Evolutionary conservation across 768 basidiomycete genomes (phyloP), one percentile per base, ranked within the genome.

Genomic region (Serendipita sp.): DNA sequence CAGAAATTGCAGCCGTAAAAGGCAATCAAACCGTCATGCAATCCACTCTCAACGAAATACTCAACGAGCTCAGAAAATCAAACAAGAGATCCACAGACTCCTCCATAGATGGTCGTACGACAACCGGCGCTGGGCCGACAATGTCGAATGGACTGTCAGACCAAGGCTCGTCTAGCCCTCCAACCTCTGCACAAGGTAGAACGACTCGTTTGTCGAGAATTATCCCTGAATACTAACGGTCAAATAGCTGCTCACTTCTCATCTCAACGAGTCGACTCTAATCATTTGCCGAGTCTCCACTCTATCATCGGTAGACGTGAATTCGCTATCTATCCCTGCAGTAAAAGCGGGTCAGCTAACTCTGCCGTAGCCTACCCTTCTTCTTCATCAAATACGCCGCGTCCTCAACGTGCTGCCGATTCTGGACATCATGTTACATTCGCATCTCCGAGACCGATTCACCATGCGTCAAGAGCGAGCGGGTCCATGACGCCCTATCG

Each of bases 51-150:
- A 65, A 65, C 28, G 66, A 67, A 35, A 65, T 67, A 28, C 58
- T 67, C 45, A 66, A 65, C 24, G 66, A 67, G 44, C 65, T 67
- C 32, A 56, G 66, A 18, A 65, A 63, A 37, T 65, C 65, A 32
- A 67, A 67, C 44, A 46, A 32, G 0, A 24, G 46, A 15, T 34
- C 45, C 35, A 45, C 44, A 24, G 41, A 58, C 54, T 65, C 64
- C 18, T 38, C 51, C 10, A 38, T 51, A 24, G 63, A 53, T n/a
- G 24, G 24, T 24, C 11, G 32, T 53, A 32, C 32, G n/a, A 13
- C 32, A 15, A 11, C 41, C 63, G 28, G 38, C 37, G 47, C 45
- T 37, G 37, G 45, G 45, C 62, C 62, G 45, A 24, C 45, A 5
- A 11, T 65, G 28, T 38, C 64, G 37, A 60, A 28, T 35, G 66